phyloP scores from a whole-genome alignment of 1,284 basidiomycete species.

The Hypsizygus ulmarius region DNA sequence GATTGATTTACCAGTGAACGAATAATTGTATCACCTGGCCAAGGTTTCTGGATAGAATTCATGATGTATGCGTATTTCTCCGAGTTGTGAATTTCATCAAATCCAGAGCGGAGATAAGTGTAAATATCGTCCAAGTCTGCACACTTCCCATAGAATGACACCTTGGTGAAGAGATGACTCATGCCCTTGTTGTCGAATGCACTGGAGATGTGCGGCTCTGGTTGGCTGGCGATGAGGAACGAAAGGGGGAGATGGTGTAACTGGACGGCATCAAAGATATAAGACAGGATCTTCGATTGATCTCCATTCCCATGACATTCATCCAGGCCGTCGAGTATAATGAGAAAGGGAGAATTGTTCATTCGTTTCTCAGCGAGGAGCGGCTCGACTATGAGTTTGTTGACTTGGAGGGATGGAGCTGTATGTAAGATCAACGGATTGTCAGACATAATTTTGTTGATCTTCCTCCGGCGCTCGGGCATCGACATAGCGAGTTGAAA shows the following conservation, averaged over 20 bases:
- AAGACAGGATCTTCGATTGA: not conserved
- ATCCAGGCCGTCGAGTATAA: conserved; percentile 21
- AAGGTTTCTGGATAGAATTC: conserved; percentile 7
- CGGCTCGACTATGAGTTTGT: conserved; percentile 19
- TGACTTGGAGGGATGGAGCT: conserved; percentile 14
- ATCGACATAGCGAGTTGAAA: conserved; percentile 18
- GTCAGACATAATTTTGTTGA: conserved; percentile 13
- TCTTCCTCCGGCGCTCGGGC: conserved; percentile 8
- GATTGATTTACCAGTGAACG: no score
- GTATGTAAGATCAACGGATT: conserved; percentile 18
- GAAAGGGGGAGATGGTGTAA: conserved; percentile 11
- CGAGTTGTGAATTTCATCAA: conserved; percentile 3
- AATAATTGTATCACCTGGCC: conserved; percentile 15
- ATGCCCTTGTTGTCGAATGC: conserved; percentile 9
- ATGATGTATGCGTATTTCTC: conserved; percentile 1
- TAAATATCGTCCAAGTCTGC: conserved; percentile 11
- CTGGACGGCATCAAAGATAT: not conserved
- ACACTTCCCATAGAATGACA: conserved; percentile 8
- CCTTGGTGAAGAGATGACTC: not conserved
- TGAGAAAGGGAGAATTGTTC: not conserved
- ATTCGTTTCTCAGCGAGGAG: not conserved
- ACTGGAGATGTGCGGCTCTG: conserved; percentile 17
- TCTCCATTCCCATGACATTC: conserved; percentile 12
- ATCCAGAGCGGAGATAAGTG: conserved; percentile 8
- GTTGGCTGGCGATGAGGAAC: conserved; percentile 20